phyloP scores from a whole-genome alignment of 208 protist species.

The Trypanosoma scelopori region DNA sequence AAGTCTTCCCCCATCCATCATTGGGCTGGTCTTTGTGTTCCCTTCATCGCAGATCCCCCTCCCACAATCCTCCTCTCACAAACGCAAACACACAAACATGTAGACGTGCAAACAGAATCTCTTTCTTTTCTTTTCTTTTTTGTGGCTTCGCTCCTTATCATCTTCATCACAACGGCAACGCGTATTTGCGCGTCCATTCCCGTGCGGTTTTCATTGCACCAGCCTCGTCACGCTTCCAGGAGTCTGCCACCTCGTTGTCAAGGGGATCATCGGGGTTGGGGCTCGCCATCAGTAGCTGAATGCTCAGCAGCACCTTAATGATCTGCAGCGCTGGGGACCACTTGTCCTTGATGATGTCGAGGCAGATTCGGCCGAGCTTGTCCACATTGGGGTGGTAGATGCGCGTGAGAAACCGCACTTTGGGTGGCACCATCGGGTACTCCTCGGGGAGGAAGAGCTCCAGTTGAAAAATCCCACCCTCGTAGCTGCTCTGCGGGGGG shows the following conservation, averaged over 20 bases:
- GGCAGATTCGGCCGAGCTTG: constrained; percentile 97
- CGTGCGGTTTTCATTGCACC: constrained; percentile 65
- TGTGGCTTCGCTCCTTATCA: too few species aligned
- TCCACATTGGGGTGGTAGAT: constrained; percentile 99
- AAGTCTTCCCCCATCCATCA: too few species aligned
- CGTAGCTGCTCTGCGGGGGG: constrained; percentile 88
- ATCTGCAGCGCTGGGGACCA: constrained; percentile 99
- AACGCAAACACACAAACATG: constrained; percentile 22
- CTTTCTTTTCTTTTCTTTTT: constrained; percentile 1
- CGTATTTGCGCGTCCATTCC: constrained; percentile 85
- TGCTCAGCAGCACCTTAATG: constrained; percentile 99
- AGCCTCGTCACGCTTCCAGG: constrained; percentile 83
- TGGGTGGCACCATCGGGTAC: constrained; percentile 97
- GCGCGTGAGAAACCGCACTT: constrained; percentile 98
- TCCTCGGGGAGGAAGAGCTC: constrained; percentile 88
- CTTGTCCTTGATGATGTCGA: constrained; percentile 99
- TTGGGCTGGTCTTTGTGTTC: too few species aligned
- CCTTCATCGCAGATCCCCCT: too few species aligned
- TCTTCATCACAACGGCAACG: constrained; percentile 15
- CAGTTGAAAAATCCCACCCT: constrained; percentile 86
- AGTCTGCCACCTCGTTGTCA: constrained; percentile 97
- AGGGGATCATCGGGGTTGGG: constrained; percentile 99
- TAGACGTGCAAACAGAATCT: constrained; percentile 12
- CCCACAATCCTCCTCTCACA: background rate
- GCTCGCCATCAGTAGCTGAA: constrained; percentile 99